Base-by-base conservation (phyloP, 2,329 filamentous ascomycete species). In the Dendrostoma leiphaemia region DNA sequence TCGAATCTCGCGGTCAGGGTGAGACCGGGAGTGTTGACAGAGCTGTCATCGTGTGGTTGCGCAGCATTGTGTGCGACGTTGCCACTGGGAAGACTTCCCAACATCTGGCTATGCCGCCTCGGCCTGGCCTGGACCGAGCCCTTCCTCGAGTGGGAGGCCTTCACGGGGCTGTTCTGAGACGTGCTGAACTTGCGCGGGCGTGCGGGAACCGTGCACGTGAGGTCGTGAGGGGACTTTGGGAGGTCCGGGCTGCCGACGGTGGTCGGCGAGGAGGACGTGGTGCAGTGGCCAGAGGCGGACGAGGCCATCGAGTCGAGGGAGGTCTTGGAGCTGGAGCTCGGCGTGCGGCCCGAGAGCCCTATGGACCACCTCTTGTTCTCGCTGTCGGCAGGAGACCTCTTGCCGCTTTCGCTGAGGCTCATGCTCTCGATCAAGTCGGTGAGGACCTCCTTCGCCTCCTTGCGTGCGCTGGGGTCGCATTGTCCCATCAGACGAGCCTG, bases 171-270 rank as follows among this genome's bases (percentile, higher is more conserved):
- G 45, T 51, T 41, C 40, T 51, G 51, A n/a, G 55, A 55, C 5
- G 55, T 58, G 52, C 55, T 58, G 38, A 58, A 58, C 48, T 58
- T 58, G 21, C 55, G 40, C 4, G 55, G 55, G 9, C 55, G 24
- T 23, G 40, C 32, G 12, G 55, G 55, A 1, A 49, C 43, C 2
- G 38, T 12, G 26, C 35, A 35, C 3, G 31, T 37, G 23, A 52
- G 43, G 31, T 58, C 51, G 37, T 55, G 54, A 9, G 47, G 43
- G 4, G 55, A 31, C 24, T 24, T 17, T 6, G 55, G 52, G n/a
- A 51, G 41, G 21, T 32, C 45, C 6, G 52, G 55, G 13, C 51
- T 47, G 29, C 34, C 43, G 17, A 51, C 23, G 51, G 26, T 47
- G 38, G 50, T 47, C 3, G 55, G 55, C 48, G 55, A 58, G 29